Percentiles rank a stretch among this genome's conserved stretches.
Conservation (phyloP, 2,329 filamentous ascomycete species). For the Microthyrium microscopicum region DNA sequence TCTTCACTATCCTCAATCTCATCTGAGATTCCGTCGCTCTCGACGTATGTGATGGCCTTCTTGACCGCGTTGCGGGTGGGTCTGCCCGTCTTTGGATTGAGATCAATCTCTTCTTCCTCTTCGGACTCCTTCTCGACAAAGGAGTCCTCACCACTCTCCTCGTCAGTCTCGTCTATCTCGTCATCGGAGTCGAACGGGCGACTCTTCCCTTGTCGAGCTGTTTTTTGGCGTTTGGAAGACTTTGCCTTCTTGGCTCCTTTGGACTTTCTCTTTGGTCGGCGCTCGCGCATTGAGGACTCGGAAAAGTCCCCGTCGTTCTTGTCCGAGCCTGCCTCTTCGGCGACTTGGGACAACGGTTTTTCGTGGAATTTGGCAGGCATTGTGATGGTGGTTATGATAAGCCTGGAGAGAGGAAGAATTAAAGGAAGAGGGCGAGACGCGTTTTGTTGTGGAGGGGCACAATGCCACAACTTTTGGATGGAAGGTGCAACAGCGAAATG, state of each 20-base stretch:
- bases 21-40: constrained; percentile 28
- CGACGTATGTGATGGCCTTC: constrained; percentile 39
- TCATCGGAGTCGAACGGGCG: constrained; percentile 19
- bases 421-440: too few species aligned
- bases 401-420: too few species aligned
- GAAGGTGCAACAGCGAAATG: too few species aligned
- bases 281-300: too few species aligned
- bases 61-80: constrained; percentile 38
- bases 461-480: too few species aligned
- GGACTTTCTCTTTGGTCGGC: constrained; percentile 7
- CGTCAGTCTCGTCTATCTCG: constrained; percentile 15
- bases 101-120: constrained; percentile 7
- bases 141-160: constrained; percentile 4
- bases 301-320: too few species aligned
- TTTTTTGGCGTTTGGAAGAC: constrained; percentile 7
- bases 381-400: too few species aligned
- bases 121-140: constrained; percentile 2
- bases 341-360: too few species aligned
- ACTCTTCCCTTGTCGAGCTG: constrained; percentile 18
- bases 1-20: constrained; percentile 15
- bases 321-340: too few species aligned
- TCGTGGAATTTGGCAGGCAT: too few species aligned
- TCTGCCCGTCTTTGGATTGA: constrained; percentile 35
- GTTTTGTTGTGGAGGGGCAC: too few species aligned
- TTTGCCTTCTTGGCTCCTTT: constrained; percentile 13